phyloP scores from a whole-genome alignment of 2,329 filamentous ascomycete species.

The Aspergillus floridensis region DNA sequence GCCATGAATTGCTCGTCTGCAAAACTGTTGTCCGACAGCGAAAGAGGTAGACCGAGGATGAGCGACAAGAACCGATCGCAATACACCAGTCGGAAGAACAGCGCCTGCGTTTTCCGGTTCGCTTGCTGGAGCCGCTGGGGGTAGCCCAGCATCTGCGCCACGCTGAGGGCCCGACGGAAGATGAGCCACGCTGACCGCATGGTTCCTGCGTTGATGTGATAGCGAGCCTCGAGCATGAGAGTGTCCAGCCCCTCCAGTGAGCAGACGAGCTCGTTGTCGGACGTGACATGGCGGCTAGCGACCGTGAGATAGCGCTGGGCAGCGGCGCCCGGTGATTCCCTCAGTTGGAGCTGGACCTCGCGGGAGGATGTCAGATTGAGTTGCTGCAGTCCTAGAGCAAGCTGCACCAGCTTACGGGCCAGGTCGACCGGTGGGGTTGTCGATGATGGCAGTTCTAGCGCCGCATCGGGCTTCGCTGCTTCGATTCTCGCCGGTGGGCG shows the following conservation, averaged over 20 bases:
- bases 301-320: background rate
- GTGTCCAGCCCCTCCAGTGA: conserved; percentile 1
- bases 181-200: background rate
- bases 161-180: background rate
- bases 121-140: background rate
- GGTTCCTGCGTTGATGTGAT: background rate
- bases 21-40: background rate
- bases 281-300: background rate
- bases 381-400: conserved; percentile 4
- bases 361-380: background rate
- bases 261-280: conserved; percentile 1
- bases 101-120: background rate
- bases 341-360: background rate
- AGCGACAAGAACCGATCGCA: conserved; percentile 5
- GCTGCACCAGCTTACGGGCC: conserved; percentile 1
- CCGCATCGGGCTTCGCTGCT: background rate
- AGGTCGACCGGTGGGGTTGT: background rate
- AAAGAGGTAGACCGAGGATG: background rate
- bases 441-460: background rate
- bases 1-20: background rate
- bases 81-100: conserved; percentile 5
- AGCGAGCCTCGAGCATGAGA: conserved; percentile 5
- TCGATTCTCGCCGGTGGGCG: background rate
- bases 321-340: background rate
- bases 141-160: background rate